These are phyloP conservation scores for Thielaviopsis euricoi DNA, from an alignment of 2,329 filamentous ascomycete genomes.

Conservation along the genomic window DNA sequence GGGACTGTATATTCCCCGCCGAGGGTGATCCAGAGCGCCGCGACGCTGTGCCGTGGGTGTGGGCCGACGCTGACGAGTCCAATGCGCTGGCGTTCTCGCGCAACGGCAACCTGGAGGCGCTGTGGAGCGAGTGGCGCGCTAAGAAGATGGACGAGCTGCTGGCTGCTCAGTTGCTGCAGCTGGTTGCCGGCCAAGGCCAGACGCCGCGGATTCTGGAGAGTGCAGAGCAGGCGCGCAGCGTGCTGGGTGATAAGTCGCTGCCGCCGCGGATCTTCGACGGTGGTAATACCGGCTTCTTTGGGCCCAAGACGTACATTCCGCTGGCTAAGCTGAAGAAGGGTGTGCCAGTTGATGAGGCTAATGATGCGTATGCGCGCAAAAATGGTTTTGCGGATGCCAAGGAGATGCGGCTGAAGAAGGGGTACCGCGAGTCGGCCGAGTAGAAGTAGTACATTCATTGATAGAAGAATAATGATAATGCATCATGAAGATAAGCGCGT, in stretches of 20 bases:
- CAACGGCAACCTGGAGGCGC: conserved; percentile 50
- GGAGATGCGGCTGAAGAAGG: conserved; percentile 26
- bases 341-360: conserved; percentile 35
- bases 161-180: conserved; percentile 54
- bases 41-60: conserved; percentile 61
- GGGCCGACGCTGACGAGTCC: conserved; percentile 48
- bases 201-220: conserved; percentile 4
- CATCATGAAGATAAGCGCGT: no score
- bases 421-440: conserved; percentile 16
- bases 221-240: conserved; percentile 2
- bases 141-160: conserved; percentile 83
- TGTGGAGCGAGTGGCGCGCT: conserved; percentile 74
- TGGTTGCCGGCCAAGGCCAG: conserved; percentile 29
- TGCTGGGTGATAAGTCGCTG: conserved; percentile 1
- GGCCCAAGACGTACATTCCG: conserved; percentile 29
- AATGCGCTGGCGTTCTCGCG: conserved; percentile 44
- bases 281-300: conserved; percentile 30
- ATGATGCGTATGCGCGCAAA: conserved; percentile 43
- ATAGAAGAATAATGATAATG: not conserved
- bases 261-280: conserved; percentile 33
- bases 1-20: conserved; percentile 74
- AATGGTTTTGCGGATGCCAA: conserved; percentile 39
- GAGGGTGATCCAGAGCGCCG: conserved; percentile 19
- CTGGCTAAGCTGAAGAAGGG: conserved; percentile 34
- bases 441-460: conserved; percentile 8